Percentiles rank a stretch among this genome's conserved stretches.
These are phyloP conservation scores for Colletotrichum scovillei DNA, from an alignment of 2,329 filamentous ascomycete genomes.

Conservation along the genomic window DNA sequence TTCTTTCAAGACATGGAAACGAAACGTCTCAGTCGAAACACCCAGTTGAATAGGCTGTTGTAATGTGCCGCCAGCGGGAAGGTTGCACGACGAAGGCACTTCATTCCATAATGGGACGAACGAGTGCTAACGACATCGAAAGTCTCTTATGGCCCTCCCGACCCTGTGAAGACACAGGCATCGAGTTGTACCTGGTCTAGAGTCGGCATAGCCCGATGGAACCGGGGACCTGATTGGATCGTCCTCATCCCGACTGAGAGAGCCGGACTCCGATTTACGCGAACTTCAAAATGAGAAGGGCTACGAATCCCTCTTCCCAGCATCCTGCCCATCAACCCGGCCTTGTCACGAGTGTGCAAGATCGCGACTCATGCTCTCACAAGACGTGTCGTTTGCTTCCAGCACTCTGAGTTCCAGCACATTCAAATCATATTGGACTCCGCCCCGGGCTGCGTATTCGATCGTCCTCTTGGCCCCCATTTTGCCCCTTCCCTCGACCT, in stretches of 20 bases:
- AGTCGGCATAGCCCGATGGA: conserved; percentile 21
- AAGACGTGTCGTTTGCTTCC: conserved; percentile 1
- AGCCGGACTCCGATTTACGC: conserved; percentile 20
- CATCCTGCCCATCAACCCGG: neutral
- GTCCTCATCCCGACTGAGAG: neutral
- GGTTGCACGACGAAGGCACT: neutral
- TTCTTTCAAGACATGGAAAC: neutral
- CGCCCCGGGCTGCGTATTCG: conserved; percentile 8
- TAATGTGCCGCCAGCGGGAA: neutral
- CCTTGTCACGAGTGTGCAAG: conserved; percentile 18
- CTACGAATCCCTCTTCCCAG: neutral
- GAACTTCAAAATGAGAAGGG: conserved; percentile 1
- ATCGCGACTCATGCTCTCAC: conserved; percentile 1
- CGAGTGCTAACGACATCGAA: conserved; percentile 3
- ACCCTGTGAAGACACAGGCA: conserved; percentile 8
- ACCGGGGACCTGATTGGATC: neutral
- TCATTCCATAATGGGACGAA: conserved; percentile 25
- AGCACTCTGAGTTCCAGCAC: neutral
- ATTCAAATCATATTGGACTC: conserved; percentile 5
- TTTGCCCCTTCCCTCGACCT: conserved; percentile 16
- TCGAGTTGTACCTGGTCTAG: neutral
- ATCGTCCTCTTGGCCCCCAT: conserved; percentile 20
- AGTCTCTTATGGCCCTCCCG: neutral
- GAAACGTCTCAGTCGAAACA: neutral
- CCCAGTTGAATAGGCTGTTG: neutral